phyloP scores from a whole-genome alignment of 371 early-diverging fungal genomes.

The Haplosporangium sp. region DNA sequence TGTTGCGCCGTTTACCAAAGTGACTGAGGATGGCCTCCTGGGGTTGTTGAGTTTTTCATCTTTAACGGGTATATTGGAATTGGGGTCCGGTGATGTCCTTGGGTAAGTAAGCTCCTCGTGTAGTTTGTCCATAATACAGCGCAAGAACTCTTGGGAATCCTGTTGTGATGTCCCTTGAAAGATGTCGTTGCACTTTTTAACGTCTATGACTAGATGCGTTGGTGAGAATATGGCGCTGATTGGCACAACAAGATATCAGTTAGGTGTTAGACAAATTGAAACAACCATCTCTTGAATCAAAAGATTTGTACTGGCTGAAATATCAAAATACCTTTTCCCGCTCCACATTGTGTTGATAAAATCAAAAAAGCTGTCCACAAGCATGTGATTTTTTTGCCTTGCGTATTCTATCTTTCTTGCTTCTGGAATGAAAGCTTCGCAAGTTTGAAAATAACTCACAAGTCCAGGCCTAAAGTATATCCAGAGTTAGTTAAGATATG shows the following conservation, averaged over 20 bases:
- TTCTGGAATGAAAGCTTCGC: conserved; percentile 58
- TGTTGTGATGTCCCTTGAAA: conserved; percentile 62
- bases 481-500: background rate
- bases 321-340: conserved; percentile 47
- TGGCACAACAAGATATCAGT: background rate
- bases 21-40: no score
- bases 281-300: background rate
- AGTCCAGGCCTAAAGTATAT: conserved; percentile 36
- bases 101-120: conserved; percentile 61
- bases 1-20: background rate
- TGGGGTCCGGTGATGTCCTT: conserved; percentile 14
- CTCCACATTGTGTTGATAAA: conserved; percentile 59
- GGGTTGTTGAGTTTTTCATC: conserved; percentile 10
- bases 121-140: conserved; percentile 58
- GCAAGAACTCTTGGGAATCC: conserved; percentile 64
- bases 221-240: conserved; percentile 54
- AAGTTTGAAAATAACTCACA: conserved; percentile 49
- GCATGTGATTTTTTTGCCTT: conserved; percentile 46
- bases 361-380: conserved; percentile 46
- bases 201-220: conserved; percentile 45
- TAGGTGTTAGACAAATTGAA: background rate
- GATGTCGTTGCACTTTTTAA: conserved; percentile 52
- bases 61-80: conserved; percentile 6
- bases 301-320: background rate
- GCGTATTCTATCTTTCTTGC: conserved; percentile 33